Percentiles rank a stretch among this genome's conserved stretches.
Evolutionary conservation across 805 yeast species (phyloP).

Genomic region (Suhomyces xylopsoci): DNA sequence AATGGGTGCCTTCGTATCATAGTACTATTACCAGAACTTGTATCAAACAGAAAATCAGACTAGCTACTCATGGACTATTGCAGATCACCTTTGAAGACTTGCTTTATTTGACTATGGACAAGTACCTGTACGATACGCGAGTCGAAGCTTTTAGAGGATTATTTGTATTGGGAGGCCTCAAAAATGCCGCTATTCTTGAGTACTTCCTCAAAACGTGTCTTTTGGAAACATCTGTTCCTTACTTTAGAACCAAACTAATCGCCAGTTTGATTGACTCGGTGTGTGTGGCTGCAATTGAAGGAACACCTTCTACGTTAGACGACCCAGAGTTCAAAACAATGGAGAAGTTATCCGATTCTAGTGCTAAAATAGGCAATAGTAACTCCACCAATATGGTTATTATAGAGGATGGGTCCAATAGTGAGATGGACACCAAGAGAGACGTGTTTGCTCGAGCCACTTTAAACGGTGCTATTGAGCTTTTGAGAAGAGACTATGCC

Average conservation of each 20-base stretch:
- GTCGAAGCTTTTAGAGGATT: conserved; percentile 69
- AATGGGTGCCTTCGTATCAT: conserved; percentile 78
- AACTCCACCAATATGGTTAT: conserved; percentile 46
- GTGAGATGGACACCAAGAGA: conserved; percentile 50
- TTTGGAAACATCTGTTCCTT: conserved; percentile 50
- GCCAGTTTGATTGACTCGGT: conserved; percentile 49
- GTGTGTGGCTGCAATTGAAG: conserved; percentile 65
- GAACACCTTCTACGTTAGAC: conserved; percentile 55
- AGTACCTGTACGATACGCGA: conserved; percentile 51
- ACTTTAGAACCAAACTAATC: conserved; percentile 50
- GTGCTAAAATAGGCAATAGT: conserved; percentile 13
- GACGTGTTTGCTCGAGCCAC: conserved; percentile 65
- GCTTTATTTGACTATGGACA: conserved; percentile 48
- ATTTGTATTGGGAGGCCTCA: conserved; percentile 72
- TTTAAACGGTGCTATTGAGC: conserved; percentile 61
- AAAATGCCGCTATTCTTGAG: conserved; percentile 55
- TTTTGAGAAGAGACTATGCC: conserved; percentile 57
- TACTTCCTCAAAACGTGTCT: conserved; percentile 59
- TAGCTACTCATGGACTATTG: conserved; percentile 56
- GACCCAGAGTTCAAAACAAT: conserved; percentile 58
- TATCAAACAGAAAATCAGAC: conserved; percentile 53
- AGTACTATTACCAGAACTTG: conserved; percentile 53
- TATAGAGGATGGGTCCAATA: conserved; percentile 50
- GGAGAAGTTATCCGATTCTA: conserved; percentile 21
- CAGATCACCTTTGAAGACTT: conserved; percentile 53